These are phyloP conservation scores for Arctium minus DNA, from an alignment of 129 eudicot genomes.

Conservation along the genomic window DNA sequence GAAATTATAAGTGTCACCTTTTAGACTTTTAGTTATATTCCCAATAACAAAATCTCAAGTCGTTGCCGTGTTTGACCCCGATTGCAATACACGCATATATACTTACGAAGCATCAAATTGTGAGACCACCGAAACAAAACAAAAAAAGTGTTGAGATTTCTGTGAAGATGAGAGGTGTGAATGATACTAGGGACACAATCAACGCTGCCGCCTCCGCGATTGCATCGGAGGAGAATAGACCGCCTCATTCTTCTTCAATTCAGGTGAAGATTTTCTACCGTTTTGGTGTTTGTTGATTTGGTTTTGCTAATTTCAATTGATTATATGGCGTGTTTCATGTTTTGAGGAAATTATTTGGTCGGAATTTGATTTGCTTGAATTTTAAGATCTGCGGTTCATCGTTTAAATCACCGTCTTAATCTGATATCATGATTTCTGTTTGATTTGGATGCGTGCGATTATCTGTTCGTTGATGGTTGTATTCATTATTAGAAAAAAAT, in stretches of 20 bases:
- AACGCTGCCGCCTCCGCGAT: constrained; percentile 57
- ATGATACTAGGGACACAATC: constrained; percentile 40
- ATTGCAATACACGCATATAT: constrained; percentile 22
- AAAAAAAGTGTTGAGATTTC: background rate
- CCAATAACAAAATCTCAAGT: constrained; percentile 41
- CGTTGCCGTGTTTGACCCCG: constrained; percentile 98
- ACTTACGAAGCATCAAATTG: constrained; percentile 10
- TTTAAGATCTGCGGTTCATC: constrained; percentile 20
- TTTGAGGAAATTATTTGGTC: background rate
- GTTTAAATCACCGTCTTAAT: background rate
- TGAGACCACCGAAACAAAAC: constrained; percentile 3
- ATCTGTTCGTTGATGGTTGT: background rate
- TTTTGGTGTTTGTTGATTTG: background rate
- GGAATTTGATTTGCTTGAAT: background rate
- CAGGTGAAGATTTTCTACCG: constrained; percentile 28
- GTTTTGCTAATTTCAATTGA: background rate
- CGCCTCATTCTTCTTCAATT: constrained; percentile 29
- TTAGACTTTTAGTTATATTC: constrained; percentile 18
- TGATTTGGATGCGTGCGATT: background rate
- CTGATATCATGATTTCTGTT: constrained; percentile 6
- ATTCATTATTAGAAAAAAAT: background rate
- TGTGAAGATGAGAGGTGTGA: constrained; percentile 27
- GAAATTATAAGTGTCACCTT: constrained; percentile 14
- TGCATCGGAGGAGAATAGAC: constrained; percentile 45
- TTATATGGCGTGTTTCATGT: background rate